phyloP scores from a whole-genome alignment of 202 grass and related monocot species.

The Musa balbisiana region DNA sequence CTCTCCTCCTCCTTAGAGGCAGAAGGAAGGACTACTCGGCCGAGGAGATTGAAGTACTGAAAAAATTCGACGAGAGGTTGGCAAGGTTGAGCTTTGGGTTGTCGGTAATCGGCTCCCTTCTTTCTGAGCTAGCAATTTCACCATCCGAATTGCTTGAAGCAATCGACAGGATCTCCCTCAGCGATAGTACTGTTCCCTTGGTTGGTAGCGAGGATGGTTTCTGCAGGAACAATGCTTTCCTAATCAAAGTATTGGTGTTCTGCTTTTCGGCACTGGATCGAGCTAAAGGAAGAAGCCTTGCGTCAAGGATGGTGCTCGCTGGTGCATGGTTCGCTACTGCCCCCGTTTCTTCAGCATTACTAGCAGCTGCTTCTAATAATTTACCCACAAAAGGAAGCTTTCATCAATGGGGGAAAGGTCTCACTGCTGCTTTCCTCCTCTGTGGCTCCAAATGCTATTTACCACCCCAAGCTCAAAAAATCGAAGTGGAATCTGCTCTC shows the following conservation, averaged over 20 bases:
- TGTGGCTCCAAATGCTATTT: constrained; percentile 81
- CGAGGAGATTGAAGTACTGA: constrained; percentile 67
- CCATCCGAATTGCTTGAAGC: constrained; percentile 81
- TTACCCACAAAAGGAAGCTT: constrained; percentile 62
- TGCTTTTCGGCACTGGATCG: constrained; percentile 86
- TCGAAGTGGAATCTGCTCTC: constrained; percentile 73
- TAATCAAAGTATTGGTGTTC: constrained; percentile 77
- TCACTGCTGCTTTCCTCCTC: constrained; percentile 65
- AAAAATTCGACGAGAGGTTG: constrained; percentile 77
- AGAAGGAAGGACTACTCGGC: constrained; percentile 64
- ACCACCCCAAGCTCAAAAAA: constrained; percentile 56
- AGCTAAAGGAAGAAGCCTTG: constrained; percentile 56
- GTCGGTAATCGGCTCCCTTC: constrained; percentile 70
- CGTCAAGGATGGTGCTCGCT: constrained; percentile 72
- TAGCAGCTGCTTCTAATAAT: constrained; percentile 67
- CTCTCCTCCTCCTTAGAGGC: constrained; percentile 65
- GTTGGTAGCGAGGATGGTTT: constrained; percentile 56
- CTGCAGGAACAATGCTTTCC: constrained; percentile 73
- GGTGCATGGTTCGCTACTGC: constrained; percentile 88
- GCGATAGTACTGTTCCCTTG: constrained; percentile 39
- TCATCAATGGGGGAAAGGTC: constrained; percentile 72
- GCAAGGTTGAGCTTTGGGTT: constrained; percentile 80
- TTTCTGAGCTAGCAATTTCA: constrained; percentile 77
- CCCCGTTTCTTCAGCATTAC: constrained; percentile 60
- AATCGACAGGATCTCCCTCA: constrained; percentile 57